phyloP scores from a whole-genome alignment of 2,329 filamentous ascomycete species.

The Rosellinia necatrix region DNA sequence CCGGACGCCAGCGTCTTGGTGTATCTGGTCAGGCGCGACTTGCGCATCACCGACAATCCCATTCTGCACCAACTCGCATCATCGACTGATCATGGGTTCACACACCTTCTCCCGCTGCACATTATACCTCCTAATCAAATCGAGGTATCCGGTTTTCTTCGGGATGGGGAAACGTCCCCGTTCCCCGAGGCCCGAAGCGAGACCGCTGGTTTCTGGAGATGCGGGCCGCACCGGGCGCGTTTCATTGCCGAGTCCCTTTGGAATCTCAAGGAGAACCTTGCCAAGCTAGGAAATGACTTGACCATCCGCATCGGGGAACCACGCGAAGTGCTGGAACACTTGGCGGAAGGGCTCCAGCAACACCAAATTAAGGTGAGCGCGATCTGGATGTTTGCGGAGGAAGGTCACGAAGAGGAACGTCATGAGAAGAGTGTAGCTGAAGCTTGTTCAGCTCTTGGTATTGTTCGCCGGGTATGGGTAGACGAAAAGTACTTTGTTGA shows the following conservation, averaged over 20 bases:
- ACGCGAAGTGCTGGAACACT: slow-evolving; percentile 60
- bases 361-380: slow-evolving; percentile 57
- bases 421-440: slow-evolving; percentile 64
- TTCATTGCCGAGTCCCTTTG: slow-evolving; percentile 75
- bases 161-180: slow-evolving; percentile 58
- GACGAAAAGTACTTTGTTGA: slow-evolving; percentile 83
- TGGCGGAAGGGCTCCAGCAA: slow-evolving; percentile 56
- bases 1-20: slow-evolving; percentile 60
- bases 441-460: slow-evolving; percentile 55
- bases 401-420: slow-evolving; percentile 68
- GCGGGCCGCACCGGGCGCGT: slow-evolving; percentile 71
- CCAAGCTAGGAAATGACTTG: slow-evolving; percentile 63
- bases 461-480: slow-evolving; percentile 67
- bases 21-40: slow-evolving; percentile 73
- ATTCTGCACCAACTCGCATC: slow-evolving; percentile 64
- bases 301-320: slow-evolving; percentile 66
- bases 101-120: slow-evolving; percentile 73
- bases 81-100: slow-evolving; percentile 57
- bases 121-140: slow-evolving; percentile 72
- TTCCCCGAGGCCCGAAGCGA: slow-evolving; percentile 70
- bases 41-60: slow-evolving; percentile 76
- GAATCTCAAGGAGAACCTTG: slow-evolving; percentile 69
- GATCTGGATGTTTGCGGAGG: slow-evolving; percentile 76
- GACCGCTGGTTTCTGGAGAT: slow-evolving; percentile 73
- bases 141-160: slow-evolving; percentile 76